phyloP scores from a whole-genome alignment of 352 stramenopile genomes.

The Globisporangium radiosum region DNA sequence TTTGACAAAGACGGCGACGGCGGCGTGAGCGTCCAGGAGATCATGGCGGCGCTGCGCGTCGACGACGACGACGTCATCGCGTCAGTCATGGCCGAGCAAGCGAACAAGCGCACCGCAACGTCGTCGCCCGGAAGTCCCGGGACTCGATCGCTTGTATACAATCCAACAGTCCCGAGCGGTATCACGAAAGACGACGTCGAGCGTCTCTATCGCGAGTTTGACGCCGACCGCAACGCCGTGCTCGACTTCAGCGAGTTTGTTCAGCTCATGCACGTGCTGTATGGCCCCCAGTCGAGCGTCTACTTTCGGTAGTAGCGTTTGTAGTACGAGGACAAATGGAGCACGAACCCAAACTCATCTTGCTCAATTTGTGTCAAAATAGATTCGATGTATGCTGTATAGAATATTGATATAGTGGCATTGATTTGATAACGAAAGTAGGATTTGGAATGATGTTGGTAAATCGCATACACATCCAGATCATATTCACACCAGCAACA shows the following conservation, averaged over 20 bases:
- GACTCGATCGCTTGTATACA: neutral
- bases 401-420: too few relatives aligned
- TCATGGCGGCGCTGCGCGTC: constrained; percentile 59
- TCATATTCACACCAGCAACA: too few relatives aligned
- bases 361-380: too few relatives aligned
- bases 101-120: constrained; percentile 8
- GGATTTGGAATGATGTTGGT: too few relatives aligned
- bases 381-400: too few relatives aligned
- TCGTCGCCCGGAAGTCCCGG: neutral
- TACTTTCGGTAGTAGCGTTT: constrained; percentile 11
- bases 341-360: too few relatives aligned
- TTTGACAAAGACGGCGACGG: constrained; percentile 69
- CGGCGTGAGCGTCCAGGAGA: constrained; percentile 61
- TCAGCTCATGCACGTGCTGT: constrained; percentile 42
- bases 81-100: constrained; percentile 28
- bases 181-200: constrained; percentile 56
- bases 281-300: constrained; percentile 17
- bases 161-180: constrained; percentile 17
- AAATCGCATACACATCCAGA: too few relatives aligned
- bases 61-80: constrained; percentile 61
- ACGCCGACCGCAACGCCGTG: constrained; percentile 36
- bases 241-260: constrained; percentile 74
- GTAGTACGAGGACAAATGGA: neutral
- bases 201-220: constrained; percentile 49
- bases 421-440: too few relatives aligned